Percentiles rank a stretch among this genome's conserved stretches.
Conservation (phyloP, 2,329 filamentous ascomycete genomes). For the Stachybotrys chlorohalonatus region DNA sequence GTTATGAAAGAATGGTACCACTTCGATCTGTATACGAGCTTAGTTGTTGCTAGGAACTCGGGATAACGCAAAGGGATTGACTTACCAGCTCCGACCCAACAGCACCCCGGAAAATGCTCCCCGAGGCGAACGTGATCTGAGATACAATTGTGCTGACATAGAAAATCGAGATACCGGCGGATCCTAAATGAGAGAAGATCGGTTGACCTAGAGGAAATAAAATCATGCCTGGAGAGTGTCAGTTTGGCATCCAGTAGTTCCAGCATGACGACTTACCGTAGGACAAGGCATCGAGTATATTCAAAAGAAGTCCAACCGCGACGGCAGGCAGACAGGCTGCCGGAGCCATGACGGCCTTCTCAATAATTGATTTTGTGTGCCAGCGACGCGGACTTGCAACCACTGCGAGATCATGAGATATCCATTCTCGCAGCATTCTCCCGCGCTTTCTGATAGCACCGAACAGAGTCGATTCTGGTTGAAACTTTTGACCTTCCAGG, state of each 20-base stretch:
- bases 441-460: conserved; percentile 11
- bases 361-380: conserved; percentile 57
- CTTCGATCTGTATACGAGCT: conserved; percentile 60
- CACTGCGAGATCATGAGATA: conserved; percentile 20
- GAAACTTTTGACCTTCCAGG: conserved; percentile 41
- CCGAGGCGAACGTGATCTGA: conserved; percentile 79
- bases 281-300: conserved; percentile 87
- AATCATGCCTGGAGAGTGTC: conserved; percentile 59
- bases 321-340: conserved; percentile 73
- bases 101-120: conserved; percentile 82
- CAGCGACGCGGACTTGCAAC: conserved; percentile 59
- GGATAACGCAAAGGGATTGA: conserved; percentile 3
- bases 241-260: not conserved
- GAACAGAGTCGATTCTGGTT: conserved; percentile 24
- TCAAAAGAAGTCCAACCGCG: conserved; percentile 78
- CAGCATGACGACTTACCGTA: conserved; percentile 52
- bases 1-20: conserved; percentile 97
- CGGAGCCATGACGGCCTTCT: conserved; percentile 56
- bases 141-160: conserved; percentile 96
- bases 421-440: conserved; percentile 20
- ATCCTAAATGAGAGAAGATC: conserved; percentile 76
- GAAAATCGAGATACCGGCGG: conserved; percentile 96
- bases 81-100: conserved; percentile 86
- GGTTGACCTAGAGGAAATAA: conserved; percentile 84
- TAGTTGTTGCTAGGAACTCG: not conserved